A percentile compares a stretch with the other conserved stretches of the same genome.
phyloP scores from a whole-genome alignment of 208 protist species.

The Acanthamoeba healyi region DNA sequence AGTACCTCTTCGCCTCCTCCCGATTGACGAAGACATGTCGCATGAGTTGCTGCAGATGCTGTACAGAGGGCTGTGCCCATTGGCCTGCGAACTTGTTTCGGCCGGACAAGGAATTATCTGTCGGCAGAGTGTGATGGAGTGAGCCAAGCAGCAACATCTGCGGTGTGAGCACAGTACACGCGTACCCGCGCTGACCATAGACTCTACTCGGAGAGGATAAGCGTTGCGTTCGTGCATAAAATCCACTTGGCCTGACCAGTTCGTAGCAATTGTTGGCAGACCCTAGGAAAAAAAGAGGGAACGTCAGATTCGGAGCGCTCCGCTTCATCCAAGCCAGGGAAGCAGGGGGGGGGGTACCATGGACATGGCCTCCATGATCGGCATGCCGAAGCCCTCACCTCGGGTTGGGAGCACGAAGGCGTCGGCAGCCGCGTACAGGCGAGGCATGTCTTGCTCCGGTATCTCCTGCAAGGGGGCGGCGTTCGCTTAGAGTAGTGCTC shows the following conservation, averaged over 20 bases:
- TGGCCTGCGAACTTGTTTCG: constrained; percentile 50
- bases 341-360: constrained; percentile 71
- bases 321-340: no score
- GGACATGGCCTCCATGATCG: constrained; percentile 89
- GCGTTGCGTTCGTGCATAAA: constrained; percentile 84
- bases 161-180: neutral
- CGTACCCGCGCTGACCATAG: constrained; percentile 4
- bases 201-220: constrained; percentile 73
- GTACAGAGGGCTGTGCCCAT: constrained; percentile 63
- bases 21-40: constrained; percentile 48
- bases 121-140: no score
- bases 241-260: constrained; percentile 84
- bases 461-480: constrained; percentile 77
- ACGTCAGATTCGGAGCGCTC: neutral
- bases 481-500: no score
- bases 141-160: neutral
- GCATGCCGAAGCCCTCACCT: constrained; percentile 92
- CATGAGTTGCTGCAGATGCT: constrained; percentile 71
- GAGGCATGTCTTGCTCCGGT: constrained; percentile 79
- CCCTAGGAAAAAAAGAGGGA: neutral
- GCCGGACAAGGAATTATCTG: neutral
- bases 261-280: constrained; percentile 87
- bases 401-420: constrained; percentile 93
- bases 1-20: constrained; percentile 54
- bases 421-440: constrained; percentile 90